Base-by-base conservation (phyloP, 78 protist species). In the Tieghemostelium lacteum region DNA sequence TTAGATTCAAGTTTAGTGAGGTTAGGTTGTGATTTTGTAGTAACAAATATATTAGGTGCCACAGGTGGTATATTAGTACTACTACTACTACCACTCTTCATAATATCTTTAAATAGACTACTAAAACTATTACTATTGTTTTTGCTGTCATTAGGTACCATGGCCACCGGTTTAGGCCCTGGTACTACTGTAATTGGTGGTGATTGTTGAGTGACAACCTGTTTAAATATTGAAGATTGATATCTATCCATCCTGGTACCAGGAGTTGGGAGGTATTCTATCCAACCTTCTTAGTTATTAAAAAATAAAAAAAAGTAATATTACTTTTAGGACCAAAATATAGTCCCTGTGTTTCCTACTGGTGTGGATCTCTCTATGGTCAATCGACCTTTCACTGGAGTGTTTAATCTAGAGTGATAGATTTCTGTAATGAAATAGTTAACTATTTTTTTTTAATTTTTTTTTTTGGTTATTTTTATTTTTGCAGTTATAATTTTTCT, bases 161-260 rank as follows among this genome's bases (percentile, higher is more conserved):
- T n/a, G n/a, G n/a, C n/a, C n/a, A n/a, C n/a, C n/a, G n/a, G n/a
- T n/a, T n/a, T n/a, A n/a, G n/a, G n/a, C 1, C 49, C 19, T 0
- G 69, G 45, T 14, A 40, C 20, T 64, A 50, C 5, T 10, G 33
- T 14, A 28, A 33, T 33, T 33, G 19, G 28, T 64, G 1, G 71
- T 37, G 26, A 63, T 28, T 69, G 75, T 71, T 71, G 77, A 22
- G 33, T 45, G 33, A 33, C 26, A 16, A 50, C 49, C 10, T 71
- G 77, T 50, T 55, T 50, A 31, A 71, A 71, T n/a, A 71, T 36
- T 20, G 60, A 52, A 0, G 77, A 50, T 52, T 71, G 77, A 33
- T 71, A 71, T 33, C 39, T 57, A 22, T 57, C 63, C 63, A 57
- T 57, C 52, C 10, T 6, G 6, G 10, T 45, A 10, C 52, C 10